These are phyloP conservation scores for Ustilago crameri DNA, from an alignment of 1,284 basidiomycete species.

Conservation along the genomic window DNA sequence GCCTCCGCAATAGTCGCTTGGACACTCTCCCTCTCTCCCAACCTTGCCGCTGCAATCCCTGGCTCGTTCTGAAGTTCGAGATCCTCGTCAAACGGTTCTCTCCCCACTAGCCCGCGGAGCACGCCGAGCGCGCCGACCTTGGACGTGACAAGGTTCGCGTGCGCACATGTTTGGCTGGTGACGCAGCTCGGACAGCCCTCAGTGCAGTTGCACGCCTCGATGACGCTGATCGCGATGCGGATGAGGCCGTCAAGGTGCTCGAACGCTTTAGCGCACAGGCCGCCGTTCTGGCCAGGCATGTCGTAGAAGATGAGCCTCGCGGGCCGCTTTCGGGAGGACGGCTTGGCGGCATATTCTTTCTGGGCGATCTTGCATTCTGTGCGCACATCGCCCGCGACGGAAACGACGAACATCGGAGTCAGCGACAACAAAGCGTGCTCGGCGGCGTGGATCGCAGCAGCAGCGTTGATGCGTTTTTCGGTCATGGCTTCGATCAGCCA, in stretches of 20 bases:
- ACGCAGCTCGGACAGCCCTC: conserved; percentile 80
- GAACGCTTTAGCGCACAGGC: conserved; percentile 82
- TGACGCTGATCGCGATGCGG: conserved; percentile 74
- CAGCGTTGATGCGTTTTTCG: conserved; percentile 74
- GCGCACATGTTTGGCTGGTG: conserved; percentile 64
- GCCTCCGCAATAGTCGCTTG: conserved; percentile 48
- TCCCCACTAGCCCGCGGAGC: conserved; percentile 60
- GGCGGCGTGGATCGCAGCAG: conserved; percentile 85
- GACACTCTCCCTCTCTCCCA: conserved; percentile 34
- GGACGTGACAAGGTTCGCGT: conserved; percentile 60
- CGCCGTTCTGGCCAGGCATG: conserved; percentile 76
- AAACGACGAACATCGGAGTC: conserved; percentile 76
- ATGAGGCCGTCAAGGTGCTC: conserved; percentile 80
- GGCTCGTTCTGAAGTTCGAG: conserved; percentile 55
- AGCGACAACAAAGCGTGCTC: conserved; percentile 83
- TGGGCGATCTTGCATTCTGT: conserved; percentile 84
- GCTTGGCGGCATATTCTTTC: conserved; percentile 78
- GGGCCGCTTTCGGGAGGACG: conserved; percentile 78
- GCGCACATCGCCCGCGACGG: conserved; percentile 75
- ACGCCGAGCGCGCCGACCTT: conserved; percentile 65
- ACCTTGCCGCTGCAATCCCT: conserved; percentile 35
- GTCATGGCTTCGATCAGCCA: conserved; percentile 72
- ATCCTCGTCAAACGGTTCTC: conserved; percentile 58
- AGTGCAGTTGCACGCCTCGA: conserved; percentile 78
- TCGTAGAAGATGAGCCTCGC: conserved; percentile 89